Evolutionary conservation across 768 basidiomycete species (phyloP), one percentile per base, ranked within the genome.

Genomic region (Russula olivacea): DNA sequence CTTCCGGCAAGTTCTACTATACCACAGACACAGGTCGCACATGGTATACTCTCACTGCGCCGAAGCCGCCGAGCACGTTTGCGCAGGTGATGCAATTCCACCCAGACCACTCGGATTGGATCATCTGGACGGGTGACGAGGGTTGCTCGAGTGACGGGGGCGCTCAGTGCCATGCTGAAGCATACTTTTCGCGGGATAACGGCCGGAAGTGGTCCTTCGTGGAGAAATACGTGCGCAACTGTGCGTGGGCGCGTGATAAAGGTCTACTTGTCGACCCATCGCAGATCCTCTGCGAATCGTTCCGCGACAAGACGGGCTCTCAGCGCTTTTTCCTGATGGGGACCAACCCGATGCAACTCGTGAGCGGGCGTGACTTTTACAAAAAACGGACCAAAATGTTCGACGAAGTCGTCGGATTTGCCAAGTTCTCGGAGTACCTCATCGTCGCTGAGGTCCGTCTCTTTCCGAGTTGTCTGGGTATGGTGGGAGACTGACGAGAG

Each of bases 361-460:
- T 95, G 28, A 82, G 84, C 14, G 96, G 97, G 0, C 73, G 78
- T 12, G 78, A 85, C 59, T 98, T 84, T 76, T 98, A 85, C 71
- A 66, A 66, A 52, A 83, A 80, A 65, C 88, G 85, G 78, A 84
- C 77, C 65, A 89, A 83, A 71, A 73, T 97, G 23, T 99, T 98
- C 70, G 83, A 91, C 51, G 79, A 85, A 48, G 87, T 99, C 58
- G 93, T 93, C 67, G 97, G 97, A 8, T 98, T 95, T 76, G 88
- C 97, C 0, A 95, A 93, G 76, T 99, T 99, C 74, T 92, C 92
- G 0, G 93, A 99, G 76, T 99, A 90, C 73, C 80, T 98, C 72
- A 86, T 98, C 50, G 96, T 98, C 34, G 97, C 96, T 25, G 88
- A 94, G 81, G 93, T 97, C 47, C 57, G 23, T n/a, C 47, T 21